Conservation (phyloP, 2,329 filamentous ascomycete genomes). For the Aschersonia sp. region DNA sequence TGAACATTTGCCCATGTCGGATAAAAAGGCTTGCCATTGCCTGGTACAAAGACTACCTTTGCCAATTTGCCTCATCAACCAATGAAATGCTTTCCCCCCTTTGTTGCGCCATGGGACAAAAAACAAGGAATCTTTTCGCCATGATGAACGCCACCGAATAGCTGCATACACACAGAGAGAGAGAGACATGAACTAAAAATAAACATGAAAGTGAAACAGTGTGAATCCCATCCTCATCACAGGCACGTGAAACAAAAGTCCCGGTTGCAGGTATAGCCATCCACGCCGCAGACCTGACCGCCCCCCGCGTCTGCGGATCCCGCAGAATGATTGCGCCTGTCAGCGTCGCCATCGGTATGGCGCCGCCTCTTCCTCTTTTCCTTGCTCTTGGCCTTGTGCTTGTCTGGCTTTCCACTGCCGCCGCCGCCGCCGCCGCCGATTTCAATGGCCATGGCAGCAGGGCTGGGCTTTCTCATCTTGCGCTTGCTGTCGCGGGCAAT, state of each 20-base stretch:
- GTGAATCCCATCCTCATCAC: neutral
- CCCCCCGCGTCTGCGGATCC: neutral
- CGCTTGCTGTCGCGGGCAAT: constrained; percentile 7
- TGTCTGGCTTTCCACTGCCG: constrained; percentile 4
- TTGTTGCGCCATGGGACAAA: too few relatives aligned
- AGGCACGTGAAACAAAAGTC: constrained; percentile 48
- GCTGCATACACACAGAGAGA: too few relatives aligned
- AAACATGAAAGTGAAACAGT: too few relatives aligned
- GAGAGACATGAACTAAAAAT: too few relatives aligned
- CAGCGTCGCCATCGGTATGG: constrained; percentile 2
- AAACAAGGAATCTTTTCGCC: too few relatives aligned
- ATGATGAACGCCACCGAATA: too few relatives aligned
- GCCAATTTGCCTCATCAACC: too few relatives aligned
- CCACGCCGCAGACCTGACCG: constrained; percentile 35
- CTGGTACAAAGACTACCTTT: too few relatives aligned
- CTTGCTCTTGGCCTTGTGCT: constrained; percentile 1
- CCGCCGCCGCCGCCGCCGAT: neutral
- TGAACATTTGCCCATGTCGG: too few relatives aligned
- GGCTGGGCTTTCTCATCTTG: constrained; percentile 14
- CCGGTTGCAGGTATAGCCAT: constrained; percentile 38
- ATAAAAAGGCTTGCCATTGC: too few relatives aligned
- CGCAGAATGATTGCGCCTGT: constrained; percentile 27
- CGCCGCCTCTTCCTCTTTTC: constrained; percentile 3
- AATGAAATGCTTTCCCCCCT: too few relatives aligned
- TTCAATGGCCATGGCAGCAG: constrained; percentile 3